Conservation (phyloP, 306 rosid species). For the Fagus sylvatica region DNA sequence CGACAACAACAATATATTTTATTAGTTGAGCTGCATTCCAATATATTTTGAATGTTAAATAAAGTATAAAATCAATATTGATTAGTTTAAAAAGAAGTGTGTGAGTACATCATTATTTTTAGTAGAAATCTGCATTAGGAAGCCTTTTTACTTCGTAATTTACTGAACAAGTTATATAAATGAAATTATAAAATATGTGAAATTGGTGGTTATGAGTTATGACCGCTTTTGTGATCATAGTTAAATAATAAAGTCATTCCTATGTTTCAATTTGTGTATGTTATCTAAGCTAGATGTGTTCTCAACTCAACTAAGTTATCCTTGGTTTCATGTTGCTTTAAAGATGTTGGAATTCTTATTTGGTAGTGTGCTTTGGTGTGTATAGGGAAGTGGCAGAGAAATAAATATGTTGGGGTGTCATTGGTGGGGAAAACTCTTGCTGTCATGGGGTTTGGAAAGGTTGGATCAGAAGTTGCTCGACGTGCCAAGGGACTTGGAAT, state of each 20-base stretch:
- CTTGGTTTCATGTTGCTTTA: too few species aligned
- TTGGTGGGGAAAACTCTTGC: slow-evolving; percentile 96
- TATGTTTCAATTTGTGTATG: too few species aligned
- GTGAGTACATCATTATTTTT: background rate
- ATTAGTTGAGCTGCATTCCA: too few species aligned
- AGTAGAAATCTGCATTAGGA: too few species aligned
- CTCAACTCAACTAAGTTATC: too few species aligned
- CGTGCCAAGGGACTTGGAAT: slow-evolving; percentile 99
- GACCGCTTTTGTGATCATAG: background rate
- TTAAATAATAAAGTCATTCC: background rate
- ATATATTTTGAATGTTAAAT: too few species aligned
- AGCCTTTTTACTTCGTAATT: background rate
- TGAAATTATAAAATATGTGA: too few species aligned
- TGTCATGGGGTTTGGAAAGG: slow-evolving; percentile 95
- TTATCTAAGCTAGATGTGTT: too few species aligned
- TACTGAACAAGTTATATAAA: background rate
- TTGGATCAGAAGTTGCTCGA: slow-evolving; percentile 96
- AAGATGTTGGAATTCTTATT: too few species aligned
- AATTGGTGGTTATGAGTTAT: background rate
- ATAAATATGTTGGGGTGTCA: slow-evolving; percentile 93
- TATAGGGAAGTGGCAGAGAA: slow-evolving; percentile 91
- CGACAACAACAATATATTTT: too few species aligned
- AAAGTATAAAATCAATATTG: background rate
- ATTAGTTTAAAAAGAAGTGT: background rate
- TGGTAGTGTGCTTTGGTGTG: background rate